A percentile compares a stretch with the other conserved stretches of the same genome.
Conservation (phyloP, 768 basidiomycete species). For the Pholiota molesta region DNA sequence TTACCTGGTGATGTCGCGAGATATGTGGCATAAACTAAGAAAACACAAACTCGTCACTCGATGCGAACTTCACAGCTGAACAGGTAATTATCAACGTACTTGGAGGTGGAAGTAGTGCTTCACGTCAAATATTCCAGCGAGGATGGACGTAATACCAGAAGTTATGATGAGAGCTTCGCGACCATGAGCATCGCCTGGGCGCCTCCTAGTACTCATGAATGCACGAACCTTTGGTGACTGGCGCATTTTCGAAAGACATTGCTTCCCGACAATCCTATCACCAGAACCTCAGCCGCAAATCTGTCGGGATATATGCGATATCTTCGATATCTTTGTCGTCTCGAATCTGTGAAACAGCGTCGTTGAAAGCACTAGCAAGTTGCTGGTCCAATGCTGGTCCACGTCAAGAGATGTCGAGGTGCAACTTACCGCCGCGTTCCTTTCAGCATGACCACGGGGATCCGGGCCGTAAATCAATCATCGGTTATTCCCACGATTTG, state of each 20-base stretch:
- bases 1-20: slow-evolving; percentile 87
- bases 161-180: slow-evolving; percentile 74
- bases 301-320: background rate
- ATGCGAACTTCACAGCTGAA: background rate
- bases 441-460: background rate
- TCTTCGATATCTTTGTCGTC: background rate
- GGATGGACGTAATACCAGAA: slow-evolving; percentile 70
- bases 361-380: background rate
- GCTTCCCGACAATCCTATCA: background rate
- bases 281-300: no score
- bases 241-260: slow-evolving; percentile 79
- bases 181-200: background rate
- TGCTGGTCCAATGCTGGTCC: background rate
- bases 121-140: slow-evolving; percentile 78
- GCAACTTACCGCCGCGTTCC: background rate
- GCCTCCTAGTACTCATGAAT: background rate
- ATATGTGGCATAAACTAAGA: slow-evolving; percentile 82
- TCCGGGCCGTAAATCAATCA: background rate
- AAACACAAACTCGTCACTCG: slow-evolving; percentile 14
- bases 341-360: background rate
- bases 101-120: slow-evolving; percentile 91
- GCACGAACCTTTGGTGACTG: slow-evolving; percentile 77
- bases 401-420: background rate
- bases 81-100: slow-evolving; percentile 36
- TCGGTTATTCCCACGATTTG: background rate